phyloP scores from a whole-genome alignment of 768 basidiomycete genomes.

The Coprinellus micaceus region DNA sequence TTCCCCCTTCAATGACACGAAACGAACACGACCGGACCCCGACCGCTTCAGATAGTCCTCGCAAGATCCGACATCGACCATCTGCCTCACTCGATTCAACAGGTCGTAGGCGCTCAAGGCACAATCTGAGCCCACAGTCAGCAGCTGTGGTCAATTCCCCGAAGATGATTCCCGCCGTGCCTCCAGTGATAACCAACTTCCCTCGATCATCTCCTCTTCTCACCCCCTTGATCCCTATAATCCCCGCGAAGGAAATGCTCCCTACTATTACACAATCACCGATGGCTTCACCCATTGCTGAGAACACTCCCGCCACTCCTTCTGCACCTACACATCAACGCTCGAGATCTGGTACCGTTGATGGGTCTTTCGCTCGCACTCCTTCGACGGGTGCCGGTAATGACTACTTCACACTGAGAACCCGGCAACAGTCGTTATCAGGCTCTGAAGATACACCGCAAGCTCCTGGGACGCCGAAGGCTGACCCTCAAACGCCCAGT shows the following conservation, averaged over 20 bases:
- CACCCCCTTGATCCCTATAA: slow-evolving; percentile 55
- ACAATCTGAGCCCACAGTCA: slow-evolving; percentile 17
- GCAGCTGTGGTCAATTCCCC: slow-evolving; percentile 58
- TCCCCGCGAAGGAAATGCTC: slow-evolving; percentile 11
- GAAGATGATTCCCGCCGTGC: slow-evolving; percentile 61
- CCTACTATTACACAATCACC: slow-evolving; percentile 6
- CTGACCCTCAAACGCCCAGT: slow-evolving; percentile 3
- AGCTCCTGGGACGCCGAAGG: slow-evolving; percentile 1
- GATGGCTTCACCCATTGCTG: slow-evolving; percentile 13
- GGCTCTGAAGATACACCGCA: slow-evolving; percentile 23
- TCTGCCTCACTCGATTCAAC: slow-evolving; percentile 4
- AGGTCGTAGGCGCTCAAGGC: slow-evolving; percentile 10
- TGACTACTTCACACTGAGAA: slow-evolving; percentile 54
- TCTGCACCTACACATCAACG: slow-evolving; percentile 21
- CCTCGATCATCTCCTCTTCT: slow-evolving; percentile 50
- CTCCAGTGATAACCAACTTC: slow-evolving; percentile 44
- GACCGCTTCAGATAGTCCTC: slow-evolving; percentile 25
- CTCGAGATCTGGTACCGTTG: slow-evolving; percentile 42
- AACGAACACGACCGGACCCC: slow-evolving; percentile 7
- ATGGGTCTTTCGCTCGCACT: slow-evolving; percentile 21
- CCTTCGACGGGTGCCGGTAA: slow-evolving; percentile 14
- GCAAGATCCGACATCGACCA: slow-evolving; percentile 9
- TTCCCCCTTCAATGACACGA: slow-evolving; percentile 21
- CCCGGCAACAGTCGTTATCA: slow-evolving; percentile 44
- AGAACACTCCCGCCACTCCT: slow-evolving; percentile 24